Evolutionary conservation across 2,329 filamentous ascomycete genomes (phyloP), one percentile per base, ranked within the genome.

Genomic region (Sclerotinia sclerotiorum): DNA sequence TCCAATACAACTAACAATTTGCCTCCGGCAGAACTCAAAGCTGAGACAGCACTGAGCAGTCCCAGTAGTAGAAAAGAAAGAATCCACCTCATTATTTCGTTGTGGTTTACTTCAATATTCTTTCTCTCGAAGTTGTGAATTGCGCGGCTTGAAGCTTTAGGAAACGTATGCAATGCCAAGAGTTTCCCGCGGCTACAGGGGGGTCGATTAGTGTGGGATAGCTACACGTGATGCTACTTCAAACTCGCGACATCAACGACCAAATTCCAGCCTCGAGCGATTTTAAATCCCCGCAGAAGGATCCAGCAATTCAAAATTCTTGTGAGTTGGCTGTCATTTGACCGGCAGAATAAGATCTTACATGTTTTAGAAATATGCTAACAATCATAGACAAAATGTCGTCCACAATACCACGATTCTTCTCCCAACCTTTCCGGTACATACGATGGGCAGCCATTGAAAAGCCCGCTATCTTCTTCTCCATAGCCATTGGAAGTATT

Each of bases 381-480:
- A 72, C 35, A 49, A 48, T 19, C 65, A 24, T 71, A 78, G 78
- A 72, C 78, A 82, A 73, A 72, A 93, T 93, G 90, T 85, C 87
- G 72, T 76, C 81, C 76, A 75, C 84, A 70, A 84, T 85, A 67
- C 90, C 93, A 75, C 84, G 85, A 76, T 97, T 99, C 90, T 97
- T 90, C 88, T 85, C 88, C 73, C 85, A 87, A 69, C 95, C 95
- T 72, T 77, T 96, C 79, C 88, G 88, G 76, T 98, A 97, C 88
- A 82, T 91, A 77, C 90, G 90, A 81, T 98, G 94, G 93, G 89
- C 93, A 65, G 86, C 91, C 63, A 90, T 93, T 82, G 90, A 95
- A 81, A 91, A 91, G 80, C 95, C 95, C 64, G 93, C 93, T 69
- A 90, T 93, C 82, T 97, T 97, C 85, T 98, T 88, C 86, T 93